Conservation (phyloP, 257 asterid species). For the Gentiana straminea region DNA sequence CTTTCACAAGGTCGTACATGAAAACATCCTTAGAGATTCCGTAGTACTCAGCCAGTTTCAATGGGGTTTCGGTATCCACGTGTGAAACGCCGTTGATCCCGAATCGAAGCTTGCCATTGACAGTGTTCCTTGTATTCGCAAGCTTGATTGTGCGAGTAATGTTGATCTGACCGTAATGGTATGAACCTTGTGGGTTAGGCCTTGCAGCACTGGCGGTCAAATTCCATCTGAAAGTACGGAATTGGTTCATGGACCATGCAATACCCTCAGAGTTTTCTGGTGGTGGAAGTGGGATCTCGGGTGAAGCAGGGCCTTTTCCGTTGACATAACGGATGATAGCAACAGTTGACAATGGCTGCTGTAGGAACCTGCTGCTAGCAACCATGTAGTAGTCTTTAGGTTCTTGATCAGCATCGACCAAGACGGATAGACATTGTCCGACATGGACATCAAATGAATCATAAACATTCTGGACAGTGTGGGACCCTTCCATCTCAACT, state of each 20-base stretch:
- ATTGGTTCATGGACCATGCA: slow-evolving; percentile 55
- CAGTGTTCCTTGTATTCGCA: slow-evolving; percentile 15
- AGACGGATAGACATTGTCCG: slow-evolving; percentile 50
- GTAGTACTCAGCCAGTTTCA: slow-evolving; percentile 44
- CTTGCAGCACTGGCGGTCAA: slow-evolving; percentile 65
- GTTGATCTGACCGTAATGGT: slow-evolving; percentile 54
- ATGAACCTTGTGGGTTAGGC: slow-evolving; percentile 68
- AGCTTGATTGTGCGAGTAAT: slow-evolving; percentile 48
- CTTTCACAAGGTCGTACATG: slow-evolving; percentile 31
- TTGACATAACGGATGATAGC: slow-evolving; percentile 32
- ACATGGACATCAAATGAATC: slow-evolving; percentile 49
- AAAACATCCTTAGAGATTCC: slow-evolving; percentile 33
- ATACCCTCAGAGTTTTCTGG: slow-evolving; percentile 8
- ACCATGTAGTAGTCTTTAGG: slow-evolving; percentile 49
- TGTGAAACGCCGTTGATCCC: slow-evolving; percentile 55
- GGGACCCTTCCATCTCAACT: slow-evolving; percentile 59
- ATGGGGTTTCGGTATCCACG: slow-evolving; percentile 33
- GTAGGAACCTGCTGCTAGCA: slow-evolving; percentile 43
- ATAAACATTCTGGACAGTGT: slow-evolving; percentile 38
- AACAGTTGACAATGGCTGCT: slow-evolving; percentile 18
- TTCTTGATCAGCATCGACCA: slow-evolving; percentile 36
- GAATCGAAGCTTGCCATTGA: slow-evolving; percentile 31
- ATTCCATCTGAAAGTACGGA: slow-evolving; percentile 51
- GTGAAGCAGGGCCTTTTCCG: slow-evolving; percentile 28
- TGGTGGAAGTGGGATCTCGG: slow-evolving; percentile 33